Evolutionary conservation across 73 alveolate species (phyloP).

Genomic region (Paramecium sonneborni): DNA sequence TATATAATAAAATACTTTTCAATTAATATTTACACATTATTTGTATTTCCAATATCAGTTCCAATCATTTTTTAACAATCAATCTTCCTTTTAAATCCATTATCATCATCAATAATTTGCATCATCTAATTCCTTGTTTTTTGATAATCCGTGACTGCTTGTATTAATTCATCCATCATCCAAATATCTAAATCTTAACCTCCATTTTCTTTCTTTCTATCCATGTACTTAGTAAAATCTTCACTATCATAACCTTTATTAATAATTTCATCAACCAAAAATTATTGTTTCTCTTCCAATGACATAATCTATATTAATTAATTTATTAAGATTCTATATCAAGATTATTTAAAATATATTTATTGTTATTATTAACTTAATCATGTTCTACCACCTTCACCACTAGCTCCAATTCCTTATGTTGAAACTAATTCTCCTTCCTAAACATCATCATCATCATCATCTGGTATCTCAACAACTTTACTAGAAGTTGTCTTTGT

Average conservation of each 20-base stretch:
- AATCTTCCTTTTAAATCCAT: neutral
- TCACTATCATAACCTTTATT: constrained; percentile 36
- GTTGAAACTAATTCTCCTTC: neutral
- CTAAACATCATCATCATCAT: neutral
- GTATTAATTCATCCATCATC: neutral
- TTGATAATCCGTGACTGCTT: neutral
- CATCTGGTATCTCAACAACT: neutral
- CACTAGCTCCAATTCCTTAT: neutral
- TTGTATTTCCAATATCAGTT: neutral
- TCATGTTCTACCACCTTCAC: constrained; percentile 2
- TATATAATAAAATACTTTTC: neutral
- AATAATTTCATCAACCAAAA: neutral
- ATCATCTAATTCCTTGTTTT: neutral
- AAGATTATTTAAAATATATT: neutral
- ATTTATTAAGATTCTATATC: neutral
- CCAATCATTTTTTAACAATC: neutral
- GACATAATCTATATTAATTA: constrained; percentile 30
- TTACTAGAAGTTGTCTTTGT: neutral
- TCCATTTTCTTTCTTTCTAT: constrained; percentile 11
- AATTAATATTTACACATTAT: neutral
- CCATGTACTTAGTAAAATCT: constrained; percentile 33
- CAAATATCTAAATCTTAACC: constrained; percentile 22
- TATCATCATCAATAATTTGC: neutral
- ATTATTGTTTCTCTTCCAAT: constrained; percentile 1
- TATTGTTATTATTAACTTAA: neutral